A percentile compares a stretch with the other conserved stretches of the same genome.
These are phyloP conservation scores for Tolypocladium ophioglossoides DNA, from an alignment of 2,329 filamentous ascomycete genomes.

Conservation along the genomic window DNA sequence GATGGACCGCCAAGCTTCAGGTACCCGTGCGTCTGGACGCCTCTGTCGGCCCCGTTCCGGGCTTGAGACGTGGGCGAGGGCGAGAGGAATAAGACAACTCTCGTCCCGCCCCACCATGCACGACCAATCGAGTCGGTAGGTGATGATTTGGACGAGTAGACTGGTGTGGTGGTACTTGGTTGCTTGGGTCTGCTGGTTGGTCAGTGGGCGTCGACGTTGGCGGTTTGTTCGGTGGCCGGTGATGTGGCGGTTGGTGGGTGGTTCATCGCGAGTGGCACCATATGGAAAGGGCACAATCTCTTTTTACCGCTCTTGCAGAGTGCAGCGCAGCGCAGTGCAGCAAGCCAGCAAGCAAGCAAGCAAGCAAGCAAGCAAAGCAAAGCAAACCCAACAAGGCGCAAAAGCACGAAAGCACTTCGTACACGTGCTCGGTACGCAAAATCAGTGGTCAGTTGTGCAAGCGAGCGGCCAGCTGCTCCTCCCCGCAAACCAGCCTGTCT, in stretches of 20 bases:
- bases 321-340: no score
- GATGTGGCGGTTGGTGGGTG: slow-evolving; percentile 3
- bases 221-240: background rate
- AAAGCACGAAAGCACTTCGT: background rate
- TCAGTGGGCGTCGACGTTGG: background rate
- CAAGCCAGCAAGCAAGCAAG: no score
- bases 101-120: background rate
- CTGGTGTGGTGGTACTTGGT: background rate
- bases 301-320: background rate
- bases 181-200: background rate
- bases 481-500: background rate
- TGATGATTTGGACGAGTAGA: background rate
- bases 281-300: background rate
- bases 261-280: background rate
- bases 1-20: background rate
- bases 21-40: background rate
- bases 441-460: background rate
- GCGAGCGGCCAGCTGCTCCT: background rate
- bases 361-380: no score
- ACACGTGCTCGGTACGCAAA: no score
- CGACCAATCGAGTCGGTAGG: background rate
- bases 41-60: background rate
- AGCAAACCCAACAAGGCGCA: background rate
- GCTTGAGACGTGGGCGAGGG: background rate
- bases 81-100: background rate